Conservation (phyloP, 73 alveolate genomes). For the Paramecium pentaurelia region DNA sequence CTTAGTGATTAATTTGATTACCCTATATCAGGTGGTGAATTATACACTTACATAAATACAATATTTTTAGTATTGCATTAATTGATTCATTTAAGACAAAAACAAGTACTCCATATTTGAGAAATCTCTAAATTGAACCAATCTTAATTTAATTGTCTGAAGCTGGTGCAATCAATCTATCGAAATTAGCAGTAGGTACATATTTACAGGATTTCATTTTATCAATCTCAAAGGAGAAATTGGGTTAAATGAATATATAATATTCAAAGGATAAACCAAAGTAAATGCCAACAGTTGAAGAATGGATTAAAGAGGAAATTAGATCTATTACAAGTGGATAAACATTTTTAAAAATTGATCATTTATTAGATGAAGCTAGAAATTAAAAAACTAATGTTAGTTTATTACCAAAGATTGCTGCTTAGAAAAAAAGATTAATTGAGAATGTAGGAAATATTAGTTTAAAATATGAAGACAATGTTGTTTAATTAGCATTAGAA, state of each 20-base stretch:
- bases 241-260: constrained; percentile 28
- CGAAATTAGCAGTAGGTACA: constrained; percentile 56
- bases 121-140: constrained; percentile 54
- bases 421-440: constrained; percentile 36
- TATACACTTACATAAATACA: constrained; percentile 17
- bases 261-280: constrained; percentile 61
- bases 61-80: not conserved
- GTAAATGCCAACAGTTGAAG: constrained; percentile 51
- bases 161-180: constrained; percentile 32
- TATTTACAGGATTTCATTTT: constrained; percentile 48
- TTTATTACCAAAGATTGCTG: constrained; percentile 50
- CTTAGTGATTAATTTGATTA: constrained; percentile 60
- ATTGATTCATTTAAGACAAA: constrained; percentile 8
- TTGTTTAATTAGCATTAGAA: constrained; percentile 42
- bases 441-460: constrained; percentile 5
- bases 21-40: constrained; percentile 53
- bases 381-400: not conserved
- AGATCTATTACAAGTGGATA: constrained; percentile 24
- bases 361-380: constrained; percentile 10
- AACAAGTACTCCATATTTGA: constrained; percentile 45
- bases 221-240: constrained; percentile 37
- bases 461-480: constrained; percentile 41
- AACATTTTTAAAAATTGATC: constrained; percentile 30
- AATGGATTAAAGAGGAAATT: constrained; percentile 6
- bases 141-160: constrained; percentile 23